Evolutionary conservation across 192 early-diverging fungal species (phyloP), one percentile per base, ranked within the genome.

Genomic region (Dispira parvispora): DNA sequence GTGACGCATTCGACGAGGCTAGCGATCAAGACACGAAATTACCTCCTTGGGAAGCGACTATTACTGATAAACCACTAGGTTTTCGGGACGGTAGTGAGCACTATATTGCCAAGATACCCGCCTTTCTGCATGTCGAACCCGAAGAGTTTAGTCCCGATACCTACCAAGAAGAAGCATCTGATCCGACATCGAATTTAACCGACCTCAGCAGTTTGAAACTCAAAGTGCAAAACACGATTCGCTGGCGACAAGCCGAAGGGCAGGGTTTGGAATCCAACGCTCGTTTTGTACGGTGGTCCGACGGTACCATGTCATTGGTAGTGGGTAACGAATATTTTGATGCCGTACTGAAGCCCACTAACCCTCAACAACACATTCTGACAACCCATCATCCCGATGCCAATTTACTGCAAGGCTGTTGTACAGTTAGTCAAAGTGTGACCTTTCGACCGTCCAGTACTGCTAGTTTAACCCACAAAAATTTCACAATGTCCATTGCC

Each of bases 251-350:
- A 32, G 72, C 69, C 16, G 63, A 63, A 27, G 69, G 73, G 46
- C 70, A 61, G 14, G 54, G 60, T 42, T 55, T 65, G 64, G 82
- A 88, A 63, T 86, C 86, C 21, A 88, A 90, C 67, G 79, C 86
- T 1, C 81, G 83, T 4, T 65, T 92, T 55, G 78, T 92, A 9
- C 71, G 78, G 43, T 90, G 90, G 90, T 82, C 80, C 13, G 86
- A 92, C 67, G 84, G 82, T 27, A 68, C 77, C 43, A 75, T 78
- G 67, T 88, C 90, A 3, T 64, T 92, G 11, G 70, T 88, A 5
- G 65, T 92, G 23, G 87, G 86, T 13, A 71, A 80, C 42, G 88
- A 92, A 62, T 70, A 81, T 50, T 89, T 87, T 75, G 84, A 87
- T 64, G 81, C 83, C 25, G 71, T 65, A 26, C 56, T 73, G 38